These are phyloP conservation scores for Prillingera fragicola DNA, from an alignment of 1,284 basidiomycete genomes.

Conservation along the genomic window DNA sequence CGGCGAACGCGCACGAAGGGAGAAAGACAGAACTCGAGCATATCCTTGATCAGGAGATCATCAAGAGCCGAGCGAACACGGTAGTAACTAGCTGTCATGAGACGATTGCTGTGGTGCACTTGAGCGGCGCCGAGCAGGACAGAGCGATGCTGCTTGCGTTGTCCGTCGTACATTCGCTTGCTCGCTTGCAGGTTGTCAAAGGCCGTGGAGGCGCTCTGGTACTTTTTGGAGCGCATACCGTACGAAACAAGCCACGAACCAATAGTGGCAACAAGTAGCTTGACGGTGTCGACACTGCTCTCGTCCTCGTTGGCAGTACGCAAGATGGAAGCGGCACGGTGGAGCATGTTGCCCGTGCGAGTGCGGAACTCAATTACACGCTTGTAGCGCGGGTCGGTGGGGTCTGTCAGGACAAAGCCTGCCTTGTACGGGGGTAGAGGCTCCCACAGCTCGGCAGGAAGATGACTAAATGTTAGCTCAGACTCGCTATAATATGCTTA, in stretches of 20 bases:
- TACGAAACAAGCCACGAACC: constrained; percentile 42
- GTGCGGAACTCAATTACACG: constrained; percentile 58
- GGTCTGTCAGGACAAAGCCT: constrained; percentile 69
- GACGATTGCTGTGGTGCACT: constrained; percentile 39
- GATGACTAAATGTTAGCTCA: too few relatives aligned
- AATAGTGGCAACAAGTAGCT: constrained; percentile 50
- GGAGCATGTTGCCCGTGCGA: constrained; percentile 65
- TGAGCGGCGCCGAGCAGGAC: constrained; percentile 37
- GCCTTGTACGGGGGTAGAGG: constrained; percentile 60
- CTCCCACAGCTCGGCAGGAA: constrained; percentile 59
- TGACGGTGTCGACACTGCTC: constrained; percentile 87
- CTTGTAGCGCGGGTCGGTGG: constrained; percentile 69
- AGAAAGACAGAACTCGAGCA: constrained; percentile 79
- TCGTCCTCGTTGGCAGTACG: constrained; percentile 67
- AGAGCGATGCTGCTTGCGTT: constrained; percentile 40
- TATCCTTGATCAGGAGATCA: constrained; percentile 68
- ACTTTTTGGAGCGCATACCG: constrained; percentile 43
- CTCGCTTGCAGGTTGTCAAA: constrained; percentile 31
- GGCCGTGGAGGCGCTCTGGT: constrained; percentile 29
- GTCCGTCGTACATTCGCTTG: constrained; percentile 42
- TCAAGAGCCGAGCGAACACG: constrained; percentile 73
- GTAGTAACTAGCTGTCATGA: constrained; percentile 55
- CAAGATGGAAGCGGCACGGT: constrained; percentile 64
- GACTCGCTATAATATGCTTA: too few relatives aligned
- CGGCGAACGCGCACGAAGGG: constrained; percentile 64